Conservation (phyloP, 495 filamentous ascomycete genomes). For the Elaphomyces granulatus region DNA sequence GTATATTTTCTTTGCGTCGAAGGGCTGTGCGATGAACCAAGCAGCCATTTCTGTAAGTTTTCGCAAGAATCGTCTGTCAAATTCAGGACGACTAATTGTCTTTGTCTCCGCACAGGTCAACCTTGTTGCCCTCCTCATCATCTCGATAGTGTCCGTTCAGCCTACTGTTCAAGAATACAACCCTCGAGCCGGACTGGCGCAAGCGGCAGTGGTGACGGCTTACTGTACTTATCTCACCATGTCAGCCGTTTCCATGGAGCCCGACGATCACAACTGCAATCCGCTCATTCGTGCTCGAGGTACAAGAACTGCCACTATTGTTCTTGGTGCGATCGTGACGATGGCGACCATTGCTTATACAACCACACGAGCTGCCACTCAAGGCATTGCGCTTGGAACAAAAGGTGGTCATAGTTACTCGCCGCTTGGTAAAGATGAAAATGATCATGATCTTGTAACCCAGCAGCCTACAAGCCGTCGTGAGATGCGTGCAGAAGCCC, state of each 20-base stretch:
- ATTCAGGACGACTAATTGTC: conserved; percentile 7
- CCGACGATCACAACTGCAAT: conserved; percentile 90
- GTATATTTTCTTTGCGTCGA: conserved; percentile 87
- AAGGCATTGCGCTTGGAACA: conserved; percentile 69
- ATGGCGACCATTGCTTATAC: conserved; percentile 97
- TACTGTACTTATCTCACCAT: conserved; percentile 99
- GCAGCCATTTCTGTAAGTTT: conserved; percentile 45
- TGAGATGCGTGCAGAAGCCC: conserved; percentile 83
- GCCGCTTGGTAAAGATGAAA: conserved; percentile 50
- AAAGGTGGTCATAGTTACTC: conserved; percentile 46
- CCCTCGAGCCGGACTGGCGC: conserved; percentile 81
- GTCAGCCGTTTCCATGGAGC: conserved; percentile 97
- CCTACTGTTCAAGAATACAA: conserved; percentile 85
- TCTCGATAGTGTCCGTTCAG: conserved; percentile 78
- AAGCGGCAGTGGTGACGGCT: conserved; percentile 91
- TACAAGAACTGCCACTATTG: conserved; percentile 76
- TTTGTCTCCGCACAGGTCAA: conserved; percentile 44
- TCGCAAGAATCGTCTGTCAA: not conserved
- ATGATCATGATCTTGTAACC: conserved; percentile 76
- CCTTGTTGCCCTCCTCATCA: conserved; percentile 63
- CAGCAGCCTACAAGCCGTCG: conserved; percentile 67
- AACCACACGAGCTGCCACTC: conserved; percentile 89
- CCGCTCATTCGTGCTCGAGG: conserved; percentile 77
- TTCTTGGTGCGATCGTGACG: conserved; percentile 86
- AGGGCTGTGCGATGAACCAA: conserved; percentile 90